Evolutionary conservation across 768 basidiomycete genomes (phyloP), one percentile per base, ranked within the genome.

Genomic region (Fibroporia radiculosa): DNA sequence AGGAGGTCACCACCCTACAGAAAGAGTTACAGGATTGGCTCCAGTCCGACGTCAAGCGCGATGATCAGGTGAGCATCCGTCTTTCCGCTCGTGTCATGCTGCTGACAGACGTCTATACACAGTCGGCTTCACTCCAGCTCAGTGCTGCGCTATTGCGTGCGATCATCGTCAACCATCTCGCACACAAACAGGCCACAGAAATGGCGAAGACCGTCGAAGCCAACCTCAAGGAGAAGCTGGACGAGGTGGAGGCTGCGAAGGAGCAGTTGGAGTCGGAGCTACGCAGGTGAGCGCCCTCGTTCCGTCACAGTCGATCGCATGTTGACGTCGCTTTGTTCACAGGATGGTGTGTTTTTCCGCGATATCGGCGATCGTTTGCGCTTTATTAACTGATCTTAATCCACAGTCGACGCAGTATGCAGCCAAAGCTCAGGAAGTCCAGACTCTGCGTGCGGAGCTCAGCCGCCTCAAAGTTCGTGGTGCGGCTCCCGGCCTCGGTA

Each of bases 11-110:
- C 41, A 67, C 73, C 48, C 75, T 90, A 51, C 83, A 86, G 66
- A 76, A 79, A 58, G 87, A 90, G 66, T 72, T 90, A 50, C 76
- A 85, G 60, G 77, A 78, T 49, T 90, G 84, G 84, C 63, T 90
- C 45, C 69, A 67, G 35, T 67, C 75, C 41, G 80, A 82, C 55
- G 68, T 64, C 52, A 78, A 77, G 61, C 55, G 62, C 57, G 74
- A 79, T 54, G 78, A 81, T 48, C 78, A 81, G 67, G 86, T 85
- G 56, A 56, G 77, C 71, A 40, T 55, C 58, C 54, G 49, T 29
- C 44, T 60, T 47, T 53, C 35, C 42, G 40, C 42, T 24, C 41
- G 8, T n/a, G 7, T 12, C 14, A 8, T 31, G n/a, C 23, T 35
- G 34, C 7, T 27, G 4, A 44, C 23, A 34, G 26, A 34, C 19